Base-by-base conservation (phyloP, 2,329 filamentous ascomycete species). In the Pseudogymnoascus sp. region DNA sequence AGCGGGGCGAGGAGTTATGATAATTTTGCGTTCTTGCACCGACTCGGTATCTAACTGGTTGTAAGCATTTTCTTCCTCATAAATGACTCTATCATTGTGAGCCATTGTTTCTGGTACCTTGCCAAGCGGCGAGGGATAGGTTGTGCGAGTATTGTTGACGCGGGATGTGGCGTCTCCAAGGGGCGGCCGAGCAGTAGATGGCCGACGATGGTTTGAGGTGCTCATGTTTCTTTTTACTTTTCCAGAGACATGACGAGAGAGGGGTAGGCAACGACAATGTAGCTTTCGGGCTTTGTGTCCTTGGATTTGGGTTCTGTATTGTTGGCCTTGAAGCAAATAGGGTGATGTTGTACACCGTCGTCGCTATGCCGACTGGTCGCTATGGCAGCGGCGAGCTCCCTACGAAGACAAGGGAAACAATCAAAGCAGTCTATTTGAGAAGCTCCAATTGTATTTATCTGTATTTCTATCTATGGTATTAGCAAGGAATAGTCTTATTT, bases 91-190 rank as follows among this genome's bases (percentile, higher is more conserved):
- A 40, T 70, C 70, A 63, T 71, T 69, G 53, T 70, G 69, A 28
- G 66, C 66, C 14, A 69, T 68, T 40, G 65, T 18, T 33, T 59
- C 38, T 14, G 28, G 37, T 12, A 25, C 2, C 63, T 71, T 70
- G 4, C 67, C 64, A 33, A 63, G 47, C 23, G 33, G 28, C 18
- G 33, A 44, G n/a, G 63, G 18, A 28, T 44, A 42, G 16, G 23
- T 12, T 4, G 62, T 59, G 38, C 70, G 71, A n/a, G 63, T 44
- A 61, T 72, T 73, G 59, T 73, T 73, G 61, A 73, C 66, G 60
- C 72, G 68, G 37, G 64, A 63, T 21, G 71, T 72, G 59, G 71
- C 69, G 63, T 74, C 72, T 53, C 69, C 71, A 10, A 74, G 67
- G 56, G 72, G 69, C 47, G 67, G 59, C 38, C 72, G 71, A 63